Evolutionary conservation across 176 grass and related monocot species (phyloP), one percentile per base, ranked within the genome.

Genomic region (Carex pumila): DNA sequence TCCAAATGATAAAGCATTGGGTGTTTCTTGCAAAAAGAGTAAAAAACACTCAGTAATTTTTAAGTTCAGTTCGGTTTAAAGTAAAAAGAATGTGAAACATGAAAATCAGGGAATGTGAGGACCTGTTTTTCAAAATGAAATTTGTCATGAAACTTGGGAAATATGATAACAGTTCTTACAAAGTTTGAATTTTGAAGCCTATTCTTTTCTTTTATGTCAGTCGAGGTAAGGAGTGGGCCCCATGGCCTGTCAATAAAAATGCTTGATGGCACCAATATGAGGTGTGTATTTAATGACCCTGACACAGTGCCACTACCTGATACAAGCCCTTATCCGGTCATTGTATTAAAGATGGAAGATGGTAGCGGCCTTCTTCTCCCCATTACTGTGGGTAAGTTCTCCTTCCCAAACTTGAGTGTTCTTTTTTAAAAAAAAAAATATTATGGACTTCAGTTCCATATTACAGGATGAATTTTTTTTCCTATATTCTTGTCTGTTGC

Each of bases 291-390:
- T 84, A 95, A 98, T 30, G 95, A 90, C 50, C 89, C 93, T 56
- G 88, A 94, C 11, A 93, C 88, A 29, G 76, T 92, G 15, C 89
- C 88, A 53, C 64, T 93, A n/a, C 91, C 86, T 59, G 91, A 98
- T 70, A 91, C 92, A 55, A 87, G 85, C 1, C 93, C 96, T 45
- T 87, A 98, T 79, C 93, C 94, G 21, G 96, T 89, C 75, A 95
- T 98, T 22, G 96, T 98, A 75, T 74, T 98, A 61, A 98, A 98
- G 71, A 95, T 95, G 92, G 95, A 98, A 79, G 95, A 98, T 85
- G 96, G 96, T 67, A 98, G 92, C 61, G 80, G 87, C 68, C 88
- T 98, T 84, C 85, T 98, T 65, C 93, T 98, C 19, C 96, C 96
- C 5, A 95, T 98, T 85, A 93, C 95, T 77, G 96, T 98, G 65